A percentile compares a stretch with the other conserved stretches of the same genome.
These are phyloP conservation scores for Scutellaria baicalensis DNA, from an alignment of 257 asterid species.

Conservation along the genomic window DNA sequence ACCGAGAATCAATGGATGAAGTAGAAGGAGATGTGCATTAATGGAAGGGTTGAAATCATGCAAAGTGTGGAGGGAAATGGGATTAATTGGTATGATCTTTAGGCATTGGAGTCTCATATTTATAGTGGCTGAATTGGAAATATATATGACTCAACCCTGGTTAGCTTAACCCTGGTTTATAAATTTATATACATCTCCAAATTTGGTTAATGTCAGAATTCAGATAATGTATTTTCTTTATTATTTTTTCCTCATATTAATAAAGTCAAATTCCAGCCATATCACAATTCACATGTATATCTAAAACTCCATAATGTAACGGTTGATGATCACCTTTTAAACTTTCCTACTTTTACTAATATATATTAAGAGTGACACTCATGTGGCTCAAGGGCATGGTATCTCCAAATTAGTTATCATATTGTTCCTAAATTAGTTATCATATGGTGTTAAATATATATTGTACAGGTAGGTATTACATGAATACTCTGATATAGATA, in stretches of 20 bases:
- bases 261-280: too few species aligned
- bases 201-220: not conserved
- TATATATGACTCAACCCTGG: not conserved
- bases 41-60: conserved; percentile 6
- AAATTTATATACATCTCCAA: not conserved
- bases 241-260: not conserved
- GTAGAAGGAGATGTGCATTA: not conserved
- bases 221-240: conserved; percentile 1
- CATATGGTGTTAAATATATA: too few species aligned
- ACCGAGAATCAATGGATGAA: not conserved
- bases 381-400: too few species aligned
- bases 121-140: conserved; percentile 9
- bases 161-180: conserved; percentile 12
- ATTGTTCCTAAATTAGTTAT: too few species aligned
- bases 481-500: too few species aligned
- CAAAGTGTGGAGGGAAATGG: not conserved
- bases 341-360: too few species aligned
- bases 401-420: too few species aligned
- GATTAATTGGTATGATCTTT: not conserved
- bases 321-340: too few species aligned
- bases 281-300: too few species aligned
- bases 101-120: not conserved
- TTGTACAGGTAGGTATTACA: too few species aligned
- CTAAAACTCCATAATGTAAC: too few species aligned
- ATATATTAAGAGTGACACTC: too few species aligned